Percentiles rank a stretch among this genome's conserved stretches.
These are phyloP conservation scores for Fragilariopsis cylindrus DNA, from an alignment of 108 stramenopile species.

Conservation along the genomic window DNA sequence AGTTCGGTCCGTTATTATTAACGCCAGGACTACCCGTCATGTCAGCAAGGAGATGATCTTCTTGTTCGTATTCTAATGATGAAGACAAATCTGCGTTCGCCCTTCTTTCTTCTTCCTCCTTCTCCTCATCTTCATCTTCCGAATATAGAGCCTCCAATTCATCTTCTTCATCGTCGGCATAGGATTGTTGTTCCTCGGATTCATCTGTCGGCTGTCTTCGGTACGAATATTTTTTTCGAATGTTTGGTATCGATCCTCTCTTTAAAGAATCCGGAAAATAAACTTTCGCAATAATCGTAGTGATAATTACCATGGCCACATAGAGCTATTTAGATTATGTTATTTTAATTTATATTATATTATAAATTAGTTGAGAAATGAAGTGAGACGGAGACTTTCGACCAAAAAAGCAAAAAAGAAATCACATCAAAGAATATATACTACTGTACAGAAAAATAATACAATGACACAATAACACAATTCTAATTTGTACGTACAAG, in stretches of 20 bases:
- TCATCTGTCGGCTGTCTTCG: slow-evolving; percentile 25
- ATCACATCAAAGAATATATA: neutral
- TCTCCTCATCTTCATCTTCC: slow-evolving; percentile 44
- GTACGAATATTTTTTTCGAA: slow-evolving; percentile 26
- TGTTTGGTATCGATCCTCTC: slow-evolving; percentile 13
- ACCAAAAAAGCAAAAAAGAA: too few relatives aligned
- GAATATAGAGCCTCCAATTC: slow-evolving; percentile 34
- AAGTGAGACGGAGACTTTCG: too few relatives aligned
- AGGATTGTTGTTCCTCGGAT: slow-evolving; percentile 14
- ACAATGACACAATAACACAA: neutral
- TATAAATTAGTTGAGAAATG: neutral
- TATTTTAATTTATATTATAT: neutral
- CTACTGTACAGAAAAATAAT: neutral
- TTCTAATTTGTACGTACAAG: slow-evolving; percentile 51
- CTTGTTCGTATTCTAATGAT: slow-evolving; percentile 15
- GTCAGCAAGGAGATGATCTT: slow-evolving; percentile 14
- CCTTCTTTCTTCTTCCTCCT: neutral
- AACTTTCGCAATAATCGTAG: slow-evolving; percentile 78
- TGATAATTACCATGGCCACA: slow-evolving; percentile 88
- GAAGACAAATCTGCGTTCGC: neutral
- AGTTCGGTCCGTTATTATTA: neutral
- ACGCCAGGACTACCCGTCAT: neutral
- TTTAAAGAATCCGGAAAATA: slow-evolving; percentile 78
- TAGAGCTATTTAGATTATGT: slow-evolving; percentile 27
- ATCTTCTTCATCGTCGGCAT: slow-evolving; percentile 21